A percentile compares a stretch with the other conserved stretches of the same genome.
These are phyloP conservation scores for Hexamita inflata DNA, from an alignment of 208 protist species.

Conservation along the genomic window DNA sequence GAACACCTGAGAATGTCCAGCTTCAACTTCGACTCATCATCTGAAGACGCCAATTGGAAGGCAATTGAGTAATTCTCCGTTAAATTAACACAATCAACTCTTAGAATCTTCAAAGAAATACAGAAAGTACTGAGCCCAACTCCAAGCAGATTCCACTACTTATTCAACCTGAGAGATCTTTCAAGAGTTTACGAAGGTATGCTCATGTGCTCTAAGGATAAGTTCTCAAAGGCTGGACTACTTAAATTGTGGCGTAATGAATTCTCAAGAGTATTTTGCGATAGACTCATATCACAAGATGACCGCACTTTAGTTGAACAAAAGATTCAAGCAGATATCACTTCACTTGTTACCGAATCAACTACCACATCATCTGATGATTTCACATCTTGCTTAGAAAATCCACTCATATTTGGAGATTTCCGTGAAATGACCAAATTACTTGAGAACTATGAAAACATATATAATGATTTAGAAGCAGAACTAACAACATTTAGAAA, in stretches of 20 bases:
- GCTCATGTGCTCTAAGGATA: constrained; percentile 68
- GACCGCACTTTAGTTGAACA: constrained; percentile 67
- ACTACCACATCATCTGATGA: no score
- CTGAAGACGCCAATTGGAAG: constrained; percentile 35
- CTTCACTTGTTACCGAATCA: constrained; percentile 34
- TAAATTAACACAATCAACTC: constrained; percentile 67
- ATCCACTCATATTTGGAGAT: constrained; percentile 71
- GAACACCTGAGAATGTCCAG: constrained; percentile 62
- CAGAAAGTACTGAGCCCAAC: constrained; percentile 74
- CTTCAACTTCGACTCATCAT: constrained; percentile 39
- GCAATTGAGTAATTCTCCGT: constrained; percentile 27
- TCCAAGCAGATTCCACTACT: constrained; percentile 93
- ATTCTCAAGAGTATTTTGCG: constrained; percentile 78
- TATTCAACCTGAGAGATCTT: constrained; percentile 93
- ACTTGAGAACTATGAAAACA: constrained; percentile 34
- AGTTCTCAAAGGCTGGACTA: constrained; percentile 58
- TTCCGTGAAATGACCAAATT: constrained; percentile 63
- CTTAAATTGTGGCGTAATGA: constrained; percentile 93
- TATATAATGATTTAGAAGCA: constrained; percentile 44
- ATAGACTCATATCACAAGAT: constrained; percentile 72
- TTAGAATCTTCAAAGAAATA: constrained; percentile 72
- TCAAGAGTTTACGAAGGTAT: constrained; percentile 88
- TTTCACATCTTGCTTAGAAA: constrained; percentile 59
- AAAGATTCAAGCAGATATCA: constrained; percentile 61
- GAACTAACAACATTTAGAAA: background rate